Base-by-base conservation (phyloP, 164 flowering plant species). In the Hamamelis virginiana region DNA sequence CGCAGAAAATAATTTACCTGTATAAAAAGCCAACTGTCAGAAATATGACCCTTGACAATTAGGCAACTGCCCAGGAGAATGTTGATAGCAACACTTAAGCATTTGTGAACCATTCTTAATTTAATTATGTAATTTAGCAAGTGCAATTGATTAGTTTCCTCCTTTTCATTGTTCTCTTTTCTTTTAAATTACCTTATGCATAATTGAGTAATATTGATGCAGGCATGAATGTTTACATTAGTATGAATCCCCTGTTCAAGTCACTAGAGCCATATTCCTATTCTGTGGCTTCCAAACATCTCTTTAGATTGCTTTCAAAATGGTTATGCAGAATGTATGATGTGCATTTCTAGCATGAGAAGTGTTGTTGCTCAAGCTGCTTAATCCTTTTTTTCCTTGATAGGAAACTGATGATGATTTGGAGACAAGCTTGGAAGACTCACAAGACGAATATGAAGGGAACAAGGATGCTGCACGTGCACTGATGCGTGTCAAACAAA, bases 381-480 rank as follows among this genome's bases (percentile, higher is more conserved):
- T n/a, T n/a, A n/a, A 52, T 15, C 23, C 56, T 47, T 45, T 16
- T 3, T 65, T 50, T 45, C 21, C 57, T 10, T 64, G 2, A 21
- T 72, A 94, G 98, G 98, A 94, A 77, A 81, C 76, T 12, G 91
- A 89, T 68, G 88, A 90, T 66, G 95, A 94, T 68, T 47, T 83
- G n/a, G 91, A 77, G n/a, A 61, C 88, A 64, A 79, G 78, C 72
- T 78, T 87, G 81, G 97, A 87, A 62, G 93, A 73, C 64, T 79
- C 86, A 13, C 82, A 84, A 78, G 95, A 90, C 69, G 93, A 80
- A 57, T 83, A 79, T 62, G 98, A 91, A 78, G 99, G 99, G 21
- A 95, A 95, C 77, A 93, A 91, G 84, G 99, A 92, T 80, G 99
- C 97, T 65, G 84, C 94, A 47, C 97, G 99, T 76, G 99, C 98